phyloP scores from a whole-genome alignment of 768 basidiomycete species.

The Lentinula aciculospora region DNA sequence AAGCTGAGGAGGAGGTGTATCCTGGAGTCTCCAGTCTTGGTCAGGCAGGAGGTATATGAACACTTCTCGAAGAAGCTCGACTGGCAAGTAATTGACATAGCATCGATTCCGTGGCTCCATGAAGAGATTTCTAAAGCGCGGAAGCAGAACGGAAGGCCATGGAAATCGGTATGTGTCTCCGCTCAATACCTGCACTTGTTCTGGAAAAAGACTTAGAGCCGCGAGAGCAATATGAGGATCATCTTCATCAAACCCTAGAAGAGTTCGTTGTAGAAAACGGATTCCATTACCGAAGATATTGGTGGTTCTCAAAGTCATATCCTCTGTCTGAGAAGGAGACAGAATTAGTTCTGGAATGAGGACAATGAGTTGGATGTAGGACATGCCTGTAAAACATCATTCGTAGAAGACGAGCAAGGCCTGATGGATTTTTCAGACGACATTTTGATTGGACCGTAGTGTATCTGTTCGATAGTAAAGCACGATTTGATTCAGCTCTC shows the following conservation, averaged over 20 bases:
- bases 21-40: not conserved
- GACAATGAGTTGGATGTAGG: not conserved
- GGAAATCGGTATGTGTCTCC: not conserved
- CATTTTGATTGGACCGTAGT: too few species aligned
- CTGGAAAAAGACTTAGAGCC: not conserved
- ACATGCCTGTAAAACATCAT: not conserved
- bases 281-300: not conserved
- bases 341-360: not conserved
- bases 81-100: not conserved
- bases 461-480: too few species aligned
- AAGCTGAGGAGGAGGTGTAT: not conserved
- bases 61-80: slow-evolving; percentile 3
- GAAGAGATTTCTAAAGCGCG: not conserved
- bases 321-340: not conserved
- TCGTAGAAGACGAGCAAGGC: not conserved
- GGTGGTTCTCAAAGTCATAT: not conserved
- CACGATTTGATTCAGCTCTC: too few species aligned
- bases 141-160: not conserved
- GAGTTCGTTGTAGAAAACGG: not conserved
- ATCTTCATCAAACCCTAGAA: not conserved
- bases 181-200: too few species aligned
- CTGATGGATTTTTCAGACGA: too few species aligned
- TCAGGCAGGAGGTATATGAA: not conserved
- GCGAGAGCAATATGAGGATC: not conserved
- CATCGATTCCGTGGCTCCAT: not conserved